These are phyloP conservation scores for Flaveria linearis DNA, from an alignment of 129 eudicot species.

Conservation along the genomic window DNA sequence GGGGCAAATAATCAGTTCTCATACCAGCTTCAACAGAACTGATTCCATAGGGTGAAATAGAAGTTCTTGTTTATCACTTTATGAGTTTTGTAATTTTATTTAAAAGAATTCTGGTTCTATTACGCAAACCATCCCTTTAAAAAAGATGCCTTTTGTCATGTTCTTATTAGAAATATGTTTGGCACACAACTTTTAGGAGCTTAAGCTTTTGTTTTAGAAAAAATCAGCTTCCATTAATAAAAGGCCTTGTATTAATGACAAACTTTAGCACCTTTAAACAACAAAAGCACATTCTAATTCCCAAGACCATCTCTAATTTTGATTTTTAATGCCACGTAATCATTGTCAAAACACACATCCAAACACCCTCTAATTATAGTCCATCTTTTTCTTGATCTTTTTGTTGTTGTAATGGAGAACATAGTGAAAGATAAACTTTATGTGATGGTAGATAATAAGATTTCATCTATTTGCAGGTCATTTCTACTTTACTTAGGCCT, in stretches of 20 bases:
- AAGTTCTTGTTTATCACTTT: background rate
- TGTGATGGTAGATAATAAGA: background rate
- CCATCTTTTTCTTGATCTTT: background rate
- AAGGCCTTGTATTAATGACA: background rate
- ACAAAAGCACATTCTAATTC: background rate
- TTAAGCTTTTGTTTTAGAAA: background rate
- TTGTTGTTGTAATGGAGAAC: background rate
- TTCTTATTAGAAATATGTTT: background rate
- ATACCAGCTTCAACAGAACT: background rate
- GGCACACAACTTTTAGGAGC: slow-evolving; percentile 4
- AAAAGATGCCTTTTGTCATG: background rate
- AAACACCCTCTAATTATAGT: background rate
- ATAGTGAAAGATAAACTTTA: background rate
- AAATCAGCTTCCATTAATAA: background rate
- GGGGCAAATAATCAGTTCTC: background rate
- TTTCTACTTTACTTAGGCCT: slow-evolving; percentile 85
- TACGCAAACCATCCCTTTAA: background rate
- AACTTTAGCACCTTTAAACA: background rate
- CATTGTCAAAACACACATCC: background rate
- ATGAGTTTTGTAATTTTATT: background rate
- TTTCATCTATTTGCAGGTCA: slow-evolving; percentile 54
- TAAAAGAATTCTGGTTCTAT: background rate
- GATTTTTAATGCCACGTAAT: background rate
- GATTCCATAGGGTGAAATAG: background rate
- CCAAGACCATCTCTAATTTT: background rate